phyloP scores from a whole-genome alignment of 192 early-diverging fungal species.

The Umbelopsis ramanniana region DNA sequence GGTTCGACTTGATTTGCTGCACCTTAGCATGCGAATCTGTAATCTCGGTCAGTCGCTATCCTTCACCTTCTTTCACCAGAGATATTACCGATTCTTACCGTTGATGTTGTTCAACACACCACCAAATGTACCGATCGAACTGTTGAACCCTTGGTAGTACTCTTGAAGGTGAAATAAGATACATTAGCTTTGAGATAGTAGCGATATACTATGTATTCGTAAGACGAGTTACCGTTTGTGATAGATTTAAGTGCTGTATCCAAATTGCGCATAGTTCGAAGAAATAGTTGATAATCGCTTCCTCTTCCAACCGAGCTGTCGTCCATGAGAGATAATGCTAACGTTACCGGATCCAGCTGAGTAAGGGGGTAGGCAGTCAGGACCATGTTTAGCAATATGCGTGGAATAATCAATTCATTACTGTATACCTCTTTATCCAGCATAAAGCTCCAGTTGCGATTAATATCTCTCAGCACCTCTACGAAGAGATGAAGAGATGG shows the following conservation, averaged over 20 bases:
- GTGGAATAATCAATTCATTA: too few species aligned
- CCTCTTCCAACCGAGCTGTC: constrained; percentile 67
- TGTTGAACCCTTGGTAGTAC: constrained; percentile 82
- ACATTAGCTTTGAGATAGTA: not conserved
- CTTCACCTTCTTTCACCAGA: not conserved
- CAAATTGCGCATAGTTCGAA: constrained; percentile 56
- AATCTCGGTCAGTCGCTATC: not conserved
- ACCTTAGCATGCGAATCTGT: constrained; percentile 67
- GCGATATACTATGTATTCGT: not conserved
- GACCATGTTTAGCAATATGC: too few species aligned
- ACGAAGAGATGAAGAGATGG: not conserved
- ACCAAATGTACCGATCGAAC: constrained; percentile 81
- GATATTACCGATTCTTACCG: constrained; percentile 36
- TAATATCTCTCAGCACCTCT: constrained; percentile 44
- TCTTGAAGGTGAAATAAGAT: constrained; percentile 42
- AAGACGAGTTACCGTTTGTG: constrained; percentile 57
- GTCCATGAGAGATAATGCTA: constrained; percentile 77
- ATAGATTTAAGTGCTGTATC: constrained; percentile 72
- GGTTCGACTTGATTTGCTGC: constrained; percentile 62
- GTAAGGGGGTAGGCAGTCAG: not conserved
- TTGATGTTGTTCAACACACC: constrained; percentile 74
- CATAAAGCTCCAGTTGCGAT: constrained; percentile 61
- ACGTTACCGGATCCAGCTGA: constrained; percentile 73
- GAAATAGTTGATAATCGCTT: constrained; percentile 69
- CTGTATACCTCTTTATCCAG: constrained; percentile 50